Base-by-base conservation (phyloP, 2,329 filamentous ascomycete genomes). In the Phaeomoniella chlamydospora region DNA sequence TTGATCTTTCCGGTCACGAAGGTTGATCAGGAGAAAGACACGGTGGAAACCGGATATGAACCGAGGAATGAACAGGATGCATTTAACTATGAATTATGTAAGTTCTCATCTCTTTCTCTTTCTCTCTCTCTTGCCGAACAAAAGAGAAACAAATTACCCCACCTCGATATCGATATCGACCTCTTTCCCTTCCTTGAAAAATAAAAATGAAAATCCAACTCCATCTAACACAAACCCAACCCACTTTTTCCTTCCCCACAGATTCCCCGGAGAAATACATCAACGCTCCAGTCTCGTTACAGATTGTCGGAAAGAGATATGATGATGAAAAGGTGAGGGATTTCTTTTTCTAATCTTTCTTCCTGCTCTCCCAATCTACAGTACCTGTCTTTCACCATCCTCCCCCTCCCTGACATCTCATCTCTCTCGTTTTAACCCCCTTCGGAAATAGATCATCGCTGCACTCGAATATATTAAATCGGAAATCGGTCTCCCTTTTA, bases 1-100 rank as follows among this genome's bases (percentile, higher is more conserved):
- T 52, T 70, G 2, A 64, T 74, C 0, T 78, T 82, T 47, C 77
- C 77, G 0, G 71, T 69, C 1, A 58, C 57, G 2, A 49, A 55
- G 30, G 61, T 65, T 1, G 58, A 68, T 37, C 57, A 57, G 1
- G 45, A 45, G 1, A 45, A 54, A 11, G 68, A 72, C 43, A 41
- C 41, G 15, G 53, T 49, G 29, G 57, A 62, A 34, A 35, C 43
- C 29, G 50, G 43, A 0, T 63, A 61, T 40, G 31, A 46, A 39
- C 48, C 56, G 0, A 48, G 62, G 36, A 68, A 64, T 44, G 59
- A 60, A 15, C 50, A 63, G 17, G 69, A 74, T 44, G 49, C 47
- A 38, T 62, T 62, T 17, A 66, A 70, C 46, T 51, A 61, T 43
- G 51, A 61, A 16, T 45, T 67, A 18, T 72, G 61, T 62, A 48